A percentile compares a stretch with the other conserved stretches of the same genome.
phyloP scores from a whole-genome alignment of 345 rosid genomes.

The Gossypium raimondii region DNA sequence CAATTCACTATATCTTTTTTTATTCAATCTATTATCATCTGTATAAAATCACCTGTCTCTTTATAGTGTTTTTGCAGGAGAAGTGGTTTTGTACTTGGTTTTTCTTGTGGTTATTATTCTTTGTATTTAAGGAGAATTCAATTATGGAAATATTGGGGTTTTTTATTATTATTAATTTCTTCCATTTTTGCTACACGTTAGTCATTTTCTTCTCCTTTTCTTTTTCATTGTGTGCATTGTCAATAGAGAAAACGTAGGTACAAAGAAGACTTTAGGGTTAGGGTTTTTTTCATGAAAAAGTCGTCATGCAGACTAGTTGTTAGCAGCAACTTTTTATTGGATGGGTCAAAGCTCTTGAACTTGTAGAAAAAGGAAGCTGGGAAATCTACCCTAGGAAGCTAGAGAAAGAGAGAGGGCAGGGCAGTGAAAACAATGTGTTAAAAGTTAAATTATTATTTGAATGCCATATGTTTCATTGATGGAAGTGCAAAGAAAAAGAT shows the following conservation, averaged over 20 bases:
- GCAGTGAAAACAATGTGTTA: background rate
- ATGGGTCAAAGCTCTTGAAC: background rate
- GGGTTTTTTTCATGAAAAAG: slow-evolving; percentile 28
- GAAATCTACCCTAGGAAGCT: slow-evolving; percentile 11
- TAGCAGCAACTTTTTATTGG: background rate
- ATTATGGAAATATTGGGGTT: slow-evolving; percentile 22
- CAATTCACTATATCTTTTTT: slow-evolving; percentile 9
- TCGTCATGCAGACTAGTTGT: background rate
- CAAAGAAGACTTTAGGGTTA: slow-evolving; percentile 36
- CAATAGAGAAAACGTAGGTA: background rate
- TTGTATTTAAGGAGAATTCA: slow-evolving; percentile 24
- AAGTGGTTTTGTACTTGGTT: background rate
- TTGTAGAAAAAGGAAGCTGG: slow-evolving; percentile 17
- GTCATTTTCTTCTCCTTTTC: slow-evolving; percentile 9
- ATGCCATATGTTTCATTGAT: background rate
- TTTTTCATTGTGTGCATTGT: background rate
- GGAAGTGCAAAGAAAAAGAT: background rate
- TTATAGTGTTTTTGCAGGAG: slow-evolving; percentile 14
- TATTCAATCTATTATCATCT: background rate
- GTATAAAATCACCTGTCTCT: slow-evolving; percentile 10
- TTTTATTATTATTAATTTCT: slow-evolving; percentile 4
- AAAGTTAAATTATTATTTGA: background rate
- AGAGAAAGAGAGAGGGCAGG: background rate
- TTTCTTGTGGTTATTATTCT: slow-evolving; percentile 28
- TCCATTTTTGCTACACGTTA: background rate